Percentiles rank a stretch among this genome's conserved stretches.
Evolutionary conservation across 1,284 basidiomycete species (phyloP).

Genomic region (Waitea zeae): DNA sequence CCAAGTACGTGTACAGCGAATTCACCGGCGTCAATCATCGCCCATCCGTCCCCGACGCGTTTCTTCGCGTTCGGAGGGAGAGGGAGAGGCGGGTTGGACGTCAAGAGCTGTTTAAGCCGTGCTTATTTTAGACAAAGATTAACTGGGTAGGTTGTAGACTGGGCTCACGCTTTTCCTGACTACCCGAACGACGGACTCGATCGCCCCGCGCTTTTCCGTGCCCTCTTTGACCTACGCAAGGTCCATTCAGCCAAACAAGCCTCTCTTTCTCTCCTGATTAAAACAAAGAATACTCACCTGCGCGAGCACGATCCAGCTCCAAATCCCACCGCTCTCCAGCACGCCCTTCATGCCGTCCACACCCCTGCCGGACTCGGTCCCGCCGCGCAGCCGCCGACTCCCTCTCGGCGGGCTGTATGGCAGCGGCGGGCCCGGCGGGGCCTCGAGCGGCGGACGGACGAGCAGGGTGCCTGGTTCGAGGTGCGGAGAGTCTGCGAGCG

Average conservation of each 20-base stretch:
- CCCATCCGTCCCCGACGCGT: slow-evolving; percentile 72
- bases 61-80: slow-evolving; percentile 43
- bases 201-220: slow-evolving; percentile 56
- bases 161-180: slow-evolving; percentile 45
- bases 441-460: slow-evolving; percentile 32
- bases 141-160: too few relatives aligned
- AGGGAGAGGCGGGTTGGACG: slow-evolving; percentile 30
- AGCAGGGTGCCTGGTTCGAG: slow-evolving; percentile 37
- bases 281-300: too few relatives aligned
- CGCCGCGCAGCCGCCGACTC: slow-evolving; percentile 44
- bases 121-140: too few relatives aligned
- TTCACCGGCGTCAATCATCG: slow-evolving; percentile 60
- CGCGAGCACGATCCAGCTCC: slow-evolving; percentile 58
- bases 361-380: slow-evolving; percentile 48
- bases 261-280: too few relatives aligned
- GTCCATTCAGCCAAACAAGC: too few relatives aligned
- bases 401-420: slow-evolving; percentile 33
- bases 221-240: too few relatives aligned
- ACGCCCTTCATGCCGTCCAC: slow-evolving; percentile 35
- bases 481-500: slow-evolving; percentile 38
- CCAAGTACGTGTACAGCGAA: slow-evolving; percentile 64
- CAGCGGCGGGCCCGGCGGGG: slow-evolving; percentile 26
- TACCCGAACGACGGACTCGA: slow-evolving; percentile 50
- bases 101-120: slow-evolving; percentile 42
- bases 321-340: slow-evolving; percentile 31